Conservation (phyloP, 352 stramenopile genomes). For the Thraustochytrium striatum region DNA sequence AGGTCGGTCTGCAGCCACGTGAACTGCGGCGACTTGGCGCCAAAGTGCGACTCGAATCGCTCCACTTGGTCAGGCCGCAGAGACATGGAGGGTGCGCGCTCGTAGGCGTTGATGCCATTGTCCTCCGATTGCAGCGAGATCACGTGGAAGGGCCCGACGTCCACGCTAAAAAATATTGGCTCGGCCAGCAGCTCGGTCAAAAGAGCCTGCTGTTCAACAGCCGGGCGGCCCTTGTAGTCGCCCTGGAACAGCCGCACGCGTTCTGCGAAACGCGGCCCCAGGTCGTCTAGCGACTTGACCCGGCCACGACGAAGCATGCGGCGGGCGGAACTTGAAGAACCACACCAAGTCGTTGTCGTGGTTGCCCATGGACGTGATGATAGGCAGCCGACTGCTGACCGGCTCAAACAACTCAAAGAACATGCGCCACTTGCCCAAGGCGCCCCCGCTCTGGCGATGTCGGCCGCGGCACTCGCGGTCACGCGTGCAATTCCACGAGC, state of each 20-base stretch:
- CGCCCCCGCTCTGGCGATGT: not conserved
- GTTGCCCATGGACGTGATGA: constrained; percentile 47
- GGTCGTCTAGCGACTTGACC: not conserved
- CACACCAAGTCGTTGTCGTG: constrained; percentile 46
- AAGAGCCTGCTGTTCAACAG: constrained; percentile 12
- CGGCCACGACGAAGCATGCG: not conserved
- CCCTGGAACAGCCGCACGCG: not conserved
- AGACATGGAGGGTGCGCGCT: not conserved
- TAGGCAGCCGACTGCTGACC: not conserved
- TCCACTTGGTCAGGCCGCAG: not conserved
- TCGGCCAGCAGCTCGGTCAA: constrained; percentile 20
- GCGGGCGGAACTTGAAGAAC: constrained; percentile 36
- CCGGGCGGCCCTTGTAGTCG: not conserved
- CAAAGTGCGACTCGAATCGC: constrained; percentile 40
- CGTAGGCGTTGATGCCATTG: constrained; percentile 43
- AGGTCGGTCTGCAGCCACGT: constrained; percentile 22
- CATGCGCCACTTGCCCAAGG: not conserved
- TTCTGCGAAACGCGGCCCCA: too few species aligned
- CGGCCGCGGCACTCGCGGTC: not conserved
- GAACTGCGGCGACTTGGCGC: not conserved
- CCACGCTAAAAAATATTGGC: constrained; percentile 29
- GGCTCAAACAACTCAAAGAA: constrained; percentile 3
- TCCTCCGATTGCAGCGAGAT: constrained; percentile 45
- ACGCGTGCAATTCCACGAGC: constrained; percentile 15
- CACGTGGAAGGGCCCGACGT: constrained; percentile 13